Evolutionary conservation across 163 green algal genomes (phyloP).

Genomic region (Chlamydomonas reinhardtii): DNA sequence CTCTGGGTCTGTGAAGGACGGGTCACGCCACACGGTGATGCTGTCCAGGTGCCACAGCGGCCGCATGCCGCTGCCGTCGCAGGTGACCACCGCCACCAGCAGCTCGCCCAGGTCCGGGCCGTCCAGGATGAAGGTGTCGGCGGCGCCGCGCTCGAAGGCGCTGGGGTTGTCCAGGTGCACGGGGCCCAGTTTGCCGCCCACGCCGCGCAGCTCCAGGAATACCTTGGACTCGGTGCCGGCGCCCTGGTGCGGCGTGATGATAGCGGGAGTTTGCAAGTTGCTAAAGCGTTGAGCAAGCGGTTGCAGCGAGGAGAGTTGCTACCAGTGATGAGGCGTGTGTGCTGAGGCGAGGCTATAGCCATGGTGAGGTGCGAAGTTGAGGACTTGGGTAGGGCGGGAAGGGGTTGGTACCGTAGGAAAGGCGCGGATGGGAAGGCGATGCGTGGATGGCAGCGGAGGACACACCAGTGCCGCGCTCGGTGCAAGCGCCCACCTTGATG

Average conservation of each 20-base stretch:
- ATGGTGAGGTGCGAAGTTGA: too few relatives aligned
- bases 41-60: conserved; percentile 71
- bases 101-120: conserved; percentile 60
- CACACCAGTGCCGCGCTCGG: too few relatives aligned
- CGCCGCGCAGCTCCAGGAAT: conserved; percentile 67
- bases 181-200: conserved; percentile 56
- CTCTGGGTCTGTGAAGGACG: conserved; percentile 1
- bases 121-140: conserved; percentile 64
- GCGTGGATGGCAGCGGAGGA: too few relatives aligned
- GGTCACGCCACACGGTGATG: conserved; percentile 58
- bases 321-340: too few relatives aligned
- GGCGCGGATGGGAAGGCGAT: too few relatives aligned
- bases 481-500: conserved; percentile 41
- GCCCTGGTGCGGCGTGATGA: conserved; percentile 21
- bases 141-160: conserved; percentile 69
- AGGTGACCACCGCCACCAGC: conserved; percentile 58
- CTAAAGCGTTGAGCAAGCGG: too few relatives aligned
- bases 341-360: too few relatives aligned
- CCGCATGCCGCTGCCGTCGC: conserved; percentile 53
- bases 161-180: conserved; percentile 65
- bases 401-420: too few relatives aligned
- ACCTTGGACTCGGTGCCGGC: conserved; percentile 75
- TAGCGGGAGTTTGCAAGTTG: too few relatives aligned
- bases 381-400: too few relatives aligned
- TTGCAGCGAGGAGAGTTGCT: too few relatives aligned